Percentiles rank a stretch among this genome's conserved stretches.
These are phyloP conservation scores for Ilyonectria mors-panacis DNA, from an alignment of 2,329 filamentous ascomycete species.

Conservation along the genomic window DNA sequence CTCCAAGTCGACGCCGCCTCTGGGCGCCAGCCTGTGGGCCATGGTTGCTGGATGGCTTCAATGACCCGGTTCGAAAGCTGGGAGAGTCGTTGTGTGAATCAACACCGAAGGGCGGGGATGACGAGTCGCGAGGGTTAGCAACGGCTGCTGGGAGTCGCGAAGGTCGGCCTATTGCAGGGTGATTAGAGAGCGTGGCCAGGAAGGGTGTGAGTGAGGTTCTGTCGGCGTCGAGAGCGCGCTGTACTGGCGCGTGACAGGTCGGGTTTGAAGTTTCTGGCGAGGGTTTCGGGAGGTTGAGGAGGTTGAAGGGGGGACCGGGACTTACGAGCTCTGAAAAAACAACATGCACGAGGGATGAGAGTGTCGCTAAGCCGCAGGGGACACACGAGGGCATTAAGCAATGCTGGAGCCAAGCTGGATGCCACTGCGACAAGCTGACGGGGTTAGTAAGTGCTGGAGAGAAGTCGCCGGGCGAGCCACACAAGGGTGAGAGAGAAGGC, in stretches of 20 bases:
- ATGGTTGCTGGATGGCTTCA: conserved; percentile 49
- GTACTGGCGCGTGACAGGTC: conserved; percentile 2
- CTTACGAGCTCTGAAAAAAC: conserved; percentile 46
- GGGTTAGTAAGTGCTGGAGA: conserved; percentile 42
- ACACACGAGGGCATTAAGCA: conserved; percentile 42
- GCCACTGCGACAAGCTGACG: conserved; percentile 29
- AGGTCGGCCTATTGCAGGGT: conserved; percentile 28
- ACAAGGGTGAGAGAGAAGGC: conserved; percentile 29
- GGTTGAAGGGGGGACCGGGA: conserved; percentile 25
- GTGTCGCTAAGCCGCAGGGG: conserved; percentile 30
- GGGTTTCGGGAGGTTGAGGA: conserved; percentile 11
- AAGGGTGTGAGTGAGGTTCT: not conserved
- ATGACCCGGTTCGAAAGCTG: conserved; percentile 14
- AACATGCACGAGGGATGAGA: conserved; percentile 47
- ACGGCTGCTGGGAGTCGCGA: conserved; percentile 34
- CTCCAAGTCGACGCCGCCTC: conserved; percentile 70
- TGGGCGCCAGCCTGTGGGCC: conserved; percentile 65
- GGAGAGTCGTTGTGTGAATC: conserved; percentile 15
- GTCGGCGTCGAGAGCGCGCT: not conserved
- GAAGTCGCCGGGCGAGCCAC: conserved; percentile 37
- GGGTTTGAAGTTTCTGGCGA: not conserved
- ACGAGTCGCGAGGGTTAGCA: conserved; percentile 36
- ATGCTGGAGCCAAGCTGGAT: conserved; percentile 44
- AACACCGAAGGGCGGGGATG: conserved; percentile 10
- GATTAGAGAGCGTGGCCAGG: conserved; percentile 25